Conservation (phyloP, 345 rosid genomes). For the Schrenkiella parvula region DNA sequence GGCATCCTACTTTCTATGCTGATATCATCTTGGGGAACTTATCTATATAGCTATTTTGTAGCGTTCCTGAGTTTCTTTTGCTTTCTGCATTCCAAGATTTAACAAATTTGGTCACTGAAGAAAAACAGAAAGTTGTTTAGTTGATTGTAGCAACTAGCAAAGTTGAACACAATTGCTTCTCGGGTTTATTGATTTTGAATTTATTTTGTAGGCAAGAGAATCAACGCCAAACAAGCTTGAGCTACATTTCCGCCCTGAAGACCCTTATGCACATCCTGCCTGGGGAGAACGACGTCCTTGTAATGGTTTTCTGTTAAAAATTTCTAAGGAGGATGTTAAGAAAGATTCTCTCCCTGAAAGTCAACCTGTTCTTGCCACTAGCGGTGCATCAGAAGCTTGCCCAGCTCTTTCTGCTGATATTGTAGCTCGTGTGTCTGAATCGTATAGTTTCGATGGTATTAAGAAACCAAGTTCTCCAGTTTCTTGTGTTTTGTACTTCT, state of each 20-base stretch:
- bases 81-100: not conserved
- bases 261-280: conserved; percentile 79
- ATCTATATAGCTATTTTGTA: not conserved
- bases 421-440: conserved; percentile 60
- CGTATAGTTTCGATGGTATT: conserved; percentile 80
- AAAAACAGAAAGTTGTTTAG: not conserved
- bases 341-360: conserved; percentile 25
- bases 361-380: conserved; percentile 20
- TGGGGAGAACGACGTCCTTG: conserved; percentile 60
- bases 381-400: conserved; percentile 29
- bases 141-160: conserved; percentile 7
- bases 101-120: not conserved
- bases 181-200: not conserved
- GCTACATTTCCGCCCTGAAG: conserved; percentile 87
- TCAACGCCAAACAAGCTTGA: conserved; percentile 57
- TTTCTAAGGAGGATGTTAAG: conserved; percentile 42
- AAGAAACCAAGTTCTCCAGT: conserved; percentile 2
- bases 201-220: conserved; percentile 50
- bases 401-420: conserved; percentile 60
- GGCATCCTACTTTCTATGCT: not conserved
- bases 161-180: not conserved
- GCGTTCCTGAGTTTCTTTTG: not conserved
- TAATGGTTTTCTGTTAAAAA: conserved; percentile 51
- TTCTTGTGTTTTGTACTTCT: not conserved
- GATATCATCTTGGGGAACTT: not conserved